Evolutionary conservation across 2,329 filamentous ascomycete species (phyloP).

Genomic region (Pestalotiopsis sp.): DNA sequence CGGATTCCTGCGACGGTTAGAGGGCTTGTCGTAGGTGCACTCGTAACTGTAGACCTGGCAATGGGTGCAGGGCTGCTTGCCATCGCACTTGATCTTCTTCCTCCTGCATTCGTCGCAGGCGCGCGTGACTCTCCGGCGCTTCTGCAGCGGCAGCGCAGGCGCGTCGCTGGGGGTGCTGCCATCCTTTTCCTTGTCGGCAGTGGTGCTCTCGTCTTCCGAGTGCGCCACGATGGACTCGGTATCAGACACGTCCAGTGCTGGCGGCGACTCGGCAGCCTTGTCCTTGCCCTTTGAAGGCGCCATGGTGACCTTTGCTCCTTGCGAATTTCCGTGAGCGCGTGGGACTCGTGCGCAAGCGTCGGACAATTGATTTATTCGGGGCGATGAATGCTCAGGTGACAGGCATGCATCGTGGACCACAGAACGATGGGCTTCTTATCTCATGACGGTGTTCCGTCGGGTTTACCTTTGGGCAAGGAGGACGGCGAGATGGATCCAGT

Average conservation of each 20-base stretch:
- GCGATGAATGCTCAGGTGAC: not conserved
- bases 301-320: not conserved
- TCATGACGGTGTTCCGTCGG: not conserved
- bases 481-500: not conserved
- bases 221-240: constrained; percentile 32
- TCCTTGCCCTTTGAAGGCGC: constrained; percentile 16
- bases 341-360: not conserved
- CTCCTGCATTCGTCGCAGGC: constrained; percentile 65
- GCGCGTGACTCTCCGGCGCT: constrained; percentile 74
- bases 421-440: not conserved
- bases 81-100: constrained; percentile 87
- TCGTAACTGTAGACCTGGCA: constrained; percentile 99
- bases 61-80: constrained; percentile 87
- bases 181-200: constrained; percentile 26
- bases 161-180: constrained; percentile 26
- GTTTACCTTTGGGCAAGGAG: not conserved
- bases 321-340: not conserved
- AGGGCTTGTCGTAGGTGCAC: constrained; percentile 94
- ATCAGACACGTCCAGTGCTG: constrained; percentile 38
- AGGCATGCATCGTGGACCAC: constrained; percentile 1
- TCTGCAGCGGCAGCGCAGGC: constrained; percentile 64
- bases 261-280: constrained; percentile 17
- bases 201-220: constrained; percentile 42
- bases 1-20: constrained; percentile 85
- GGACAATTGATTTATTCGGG: not conserved